Evolutionary conservation across 1,284 basidiomycete genomes (phyloP), one percentile per base, ranked within the genome.

Genomic region (Cystobasidiaceae sp.): DNA sequence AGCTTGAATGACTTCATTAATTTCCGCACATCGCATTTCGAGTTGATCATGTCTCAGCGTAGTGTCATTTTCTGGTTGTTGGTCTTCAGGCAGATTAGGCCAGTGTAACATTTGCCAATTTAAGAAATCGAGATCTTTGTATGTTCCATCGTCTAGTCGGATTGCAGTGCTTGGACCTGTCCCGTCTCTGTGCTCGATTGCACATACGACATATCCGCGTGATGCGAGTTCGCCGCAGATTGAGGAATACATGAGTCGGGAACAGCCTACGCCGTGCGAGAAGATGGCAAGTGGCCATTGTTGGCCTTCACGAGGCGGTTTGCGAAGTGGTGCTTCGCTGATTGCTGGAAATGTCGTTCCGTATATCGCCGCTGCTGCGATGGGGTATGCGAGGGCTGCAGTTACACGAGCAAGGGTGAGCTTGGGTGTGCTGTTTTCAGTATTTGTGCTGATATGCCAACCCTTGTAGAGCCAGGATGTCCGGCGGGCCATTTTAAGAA

Each of bases 111-210:
- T 76, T 17, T 65, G 66, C 77, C 77, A 79, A 55, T 78, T 67
- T 28, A 78, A 67, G 71, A 75, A 79, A 27, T 76, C 72, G n/a
- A 77, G 43, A n/a, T 74, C 70, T 44, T 68, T 75, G 17, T 67
- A 73, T 23, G 70, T 70, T 15, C 77, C 77, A 37, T 74, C 69
- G 41, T 71, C 72, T 34, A 73, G 69, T 27, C 73, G 76, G 21
- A 79, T 75, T 23, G 74, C 76, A 8, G 76, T 77, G 41, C 76
- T 77, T 5, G 80, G 78, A 27, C 78, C 77, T 0, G 80, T 80
- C 1, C 81, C 80, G 54, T 82, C 80, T 13, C 79, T 74, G 63
- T 81, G 81, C 67, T 82, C 81, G n/a, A 82, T 76, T 1, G 78
- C 80, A 11, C 75, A 78, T 2, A 82, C 80, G 60, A 81, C 68